phyloP scores from a whole-genome alignment of 805 yeast genomes.

The Ogataea methylovora region DNA sequence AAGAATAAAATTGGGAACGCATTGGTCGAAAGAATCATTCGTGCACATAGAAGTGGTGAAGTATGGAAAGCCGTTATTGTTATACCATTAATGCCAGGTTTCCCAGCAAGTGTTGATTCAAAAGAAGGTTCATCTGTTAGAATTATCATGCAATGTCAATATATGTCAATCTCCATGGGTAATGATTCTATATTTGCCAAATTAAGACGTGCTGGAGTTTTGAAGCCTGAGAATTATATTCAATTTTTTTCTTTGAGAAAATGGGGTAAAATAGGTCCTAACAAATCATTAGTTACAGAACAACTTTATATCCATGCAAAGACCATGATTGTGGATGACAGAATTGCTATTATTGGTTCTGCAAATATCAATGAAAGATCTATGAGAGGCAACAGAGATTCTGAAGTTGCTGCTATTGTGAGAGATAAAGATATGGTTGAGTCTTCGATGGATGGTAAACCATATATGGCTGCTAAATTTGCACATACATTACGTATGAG shows the following conservation, averaged over 20 bases:
- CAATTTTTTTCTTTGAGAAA: slow-evolving; percentile 88
- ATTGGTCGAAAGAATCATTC: slow-evolving; percentile 86
- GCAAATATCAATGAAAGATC: slow-evolving; percentile 97
- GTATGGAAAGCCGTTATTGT: slow-evolving; percentile 87
- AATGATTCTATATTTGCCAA: slow-evolving; percentile 80
- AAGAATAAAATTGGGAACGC: slow-evolving; percentile 94
- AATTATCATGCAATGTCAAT: slow-evolving; percentile 94
- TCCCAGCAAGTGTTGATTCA: slow-evolving; percentile 85
- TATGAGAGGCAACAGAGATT: slow-evolving; percentile 88
- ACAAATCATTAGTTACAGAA: slow-evolving; percentile 71
- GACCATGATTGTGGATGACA: slow-evolving; percentile 84
- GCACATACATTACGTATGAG: slow-evolving; percentile 85
- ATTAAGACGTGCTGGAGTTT: slow-evolving; percentile 66
- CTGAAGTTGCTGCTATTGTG: slow-evolving; percentile 86
- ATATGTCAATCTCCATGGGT: slow-evolving; percentile 88
- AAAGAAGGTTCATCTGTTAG: slow-evolving; percentile 94
- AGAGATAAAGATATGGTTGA: slow-evolving; percentile 74
- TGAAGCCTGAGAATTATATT: slow-evolving; percentile 79
- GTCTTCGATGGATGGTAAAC: slow-evolving; percentile 71
- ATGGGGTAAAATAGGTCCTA: slow-evolving; percentile 89
- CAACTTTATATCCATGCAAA: slow-evolving; percentile 94
- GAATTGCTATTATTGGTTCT: slow-evolving; percentile 91
- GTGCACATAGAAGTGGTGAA: slow-evolving; percentile 72
- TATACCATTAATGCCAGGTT: slow-evolving; percentile 97
- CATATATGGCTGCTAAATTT: slow-evolving; percentile 76